phyloP scores from a whole-genome alignment of 2,329 filamentous ascomycete genomes.

The Colletotrichum sp. region DNA sequence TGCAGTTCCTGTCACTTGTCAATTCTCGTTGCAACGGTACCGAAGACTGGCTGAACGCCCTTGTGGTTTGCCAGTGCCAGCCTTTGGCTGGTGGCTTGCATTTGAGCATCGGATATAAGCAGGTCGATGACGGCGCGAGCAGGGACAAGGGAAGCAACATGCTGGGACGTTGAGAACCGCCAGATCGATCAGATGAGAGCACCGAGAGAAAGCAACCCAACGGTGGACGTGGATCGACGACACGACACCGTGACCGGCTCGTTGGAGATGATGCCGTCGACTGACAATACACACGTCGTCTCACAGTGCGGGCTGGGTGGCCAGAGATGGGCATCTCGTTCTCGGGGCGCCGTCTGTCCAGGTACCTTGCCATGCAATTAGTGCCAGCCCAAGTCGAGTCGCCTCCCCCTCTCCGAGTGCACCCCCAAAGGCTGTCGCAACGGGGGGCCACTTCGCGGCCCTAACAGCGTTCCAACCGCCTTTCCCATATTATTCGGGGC shows the following conservation, averaged over 20 bases:
- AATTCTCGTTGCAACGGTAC: conserved; percentile 1
- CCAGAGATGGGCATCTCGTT: neutral
- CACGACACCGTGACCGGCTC: neutral
- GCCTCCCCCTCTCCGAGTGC: neutral
- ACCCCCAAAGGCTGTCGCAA: neutral
- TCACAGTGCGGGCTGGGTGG: neutral
- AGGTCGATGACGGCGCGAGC: neutral
- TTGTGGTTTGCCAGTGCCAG: neutral
- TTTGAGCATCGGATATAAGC: neutral
- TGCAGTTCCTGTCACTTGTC: conserved; percentile 13
- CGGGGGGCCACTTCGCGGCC: neutral
- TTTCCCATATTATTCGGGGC: neutral
- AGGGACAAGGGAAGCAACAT: neutral
- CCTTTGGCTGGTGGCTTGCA: neutral
- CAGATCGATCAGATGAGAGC: neutral
- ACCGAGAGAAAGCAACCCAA: neutral
- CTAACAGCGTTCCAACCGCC: conserved; percentile 3
- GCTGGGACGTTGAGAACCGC: neutral
- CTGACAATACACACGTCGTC: neutral
- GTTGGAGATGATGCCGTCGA: neutral
- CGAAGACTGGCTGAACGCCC: neutral
- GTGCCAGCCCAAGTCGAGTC: neutral
- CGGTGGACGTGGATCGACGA: neutral
- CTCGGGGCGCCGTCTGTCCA: neutral
- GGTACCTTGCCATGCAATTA: neutral